Base-by-base conservation (phyloP, 345 rosid species). In the Aquilaria sinensis region DNA sequence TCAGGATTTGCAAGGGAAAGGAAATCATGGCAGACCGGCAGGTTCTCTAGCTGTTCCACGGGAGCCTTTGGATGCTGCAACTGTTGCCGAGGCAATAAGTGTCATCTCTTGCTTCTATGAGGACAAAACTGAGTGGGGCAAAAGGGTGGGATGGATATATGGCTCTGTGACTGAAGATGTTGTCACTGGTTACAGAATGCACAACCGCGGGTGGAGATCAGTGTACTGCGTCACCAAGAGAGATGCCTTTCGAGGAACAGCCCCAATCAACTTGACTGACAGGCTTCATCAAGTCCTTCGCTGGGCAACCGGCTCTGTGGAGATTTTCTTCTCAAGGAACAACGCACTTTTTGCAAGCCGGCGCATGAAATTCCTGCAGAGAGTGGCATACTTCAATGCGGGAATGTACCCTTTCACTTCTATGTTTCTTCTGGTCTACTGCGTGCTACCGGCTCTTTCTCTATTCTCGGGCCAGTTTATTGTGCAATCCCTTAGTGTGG, bases 331-430 rank as follows among this genome's bases (percentile, higher is more conserved):
- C 80, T 88, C 92, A 0, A 80, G 83, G 41, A 88, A 85, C 79
- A 88, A 88, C 34, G 92, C 96, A 0, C 60, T 88, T 2, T 79
- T 88, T 29, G 90, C 92, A 0, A 77, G 76, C 32, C 71, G 68
- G 0, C 56, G 85, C 51, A 82, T 88, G 90, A 88, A 85, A 53
- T 83, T 88, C 76, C 62, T 85, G 52, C 90, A 85, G 50, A 78
- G 86, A 70, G 74, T 88, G 2, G 90, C 88, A 47, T 88, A 88
- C 67, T 84, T 85, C 72, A 88, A 84, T 31, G 88, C 75, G 0
- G 96, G 92, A 68, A 84, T 88, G 76, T 88, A 88, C 74, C 96
- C 96, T 56, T 88, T 88, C 77, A 85, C 96, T 0, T 88, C 96
- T 0, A 52, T 88, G 41, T 88, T 88, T 68, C 90, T 88, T 67